Base-by-base conservation (phyloP, 1,139 yeast species). In the Scheffersomyces segobiensis region DNA sequence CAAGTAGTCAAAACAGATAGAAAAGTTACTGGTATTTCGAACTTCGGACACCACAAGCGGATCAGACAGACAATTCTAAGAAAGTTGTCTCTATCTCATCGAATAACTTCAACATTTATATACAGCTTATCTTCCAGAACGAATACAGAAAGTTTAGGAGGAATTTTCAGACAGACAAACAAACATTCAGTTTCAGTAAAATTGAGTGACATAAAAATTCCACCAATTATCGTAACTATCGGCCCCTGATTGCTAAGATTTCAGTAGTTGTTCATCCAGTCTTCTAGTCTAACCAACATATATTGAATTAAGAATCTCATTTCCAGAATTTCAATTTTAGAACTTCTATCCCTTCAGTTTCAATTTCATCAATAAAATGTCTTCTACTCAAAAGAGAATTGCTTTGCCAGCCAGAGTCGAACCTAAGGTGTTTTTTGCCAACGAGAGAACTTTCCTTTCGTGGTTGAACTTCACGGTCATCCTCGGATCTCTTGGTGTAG, bases 381-480 rank as follows among this genome's bases (percentile, higher is more conserved):
- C 66, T 53, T 57, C 67, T 22, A 56, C 61, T 52, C 64, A 58
- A 64, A 95, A 95, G 77, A 89, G 98, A 80, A 95, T 95, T 67
- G 98, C 99, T 10, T 84, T 96, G 59, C 99, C 99, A 55, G 96
- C 98, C 50, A 85, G 99, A 65, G 97, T 95, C 39, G 99, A 95
- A 76, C 99, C 99, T 66, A 95, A 95, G 76, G 99, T 95, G 47
- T 95, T 95, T 81, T 95, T 95, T 70, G 99, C 99, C 70, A 95
- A 96, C 72, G 99, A 95, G 79, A 91, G 99, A 83, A 95, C 99
- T 1, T 95, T 95, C 72, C 84, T 95, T 62, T 93, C 98, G 53
- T 95, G 99, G 99, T 85, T 95, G 69, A 96, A 95, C 77, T 95
- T 96, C 82, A 95, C 99, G 26, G 98, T 95, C 62, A 92, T 96